phyloP scores from a whole-genome alignment of 805 yeast species.

The Saturnispora saitoi region DNA sequence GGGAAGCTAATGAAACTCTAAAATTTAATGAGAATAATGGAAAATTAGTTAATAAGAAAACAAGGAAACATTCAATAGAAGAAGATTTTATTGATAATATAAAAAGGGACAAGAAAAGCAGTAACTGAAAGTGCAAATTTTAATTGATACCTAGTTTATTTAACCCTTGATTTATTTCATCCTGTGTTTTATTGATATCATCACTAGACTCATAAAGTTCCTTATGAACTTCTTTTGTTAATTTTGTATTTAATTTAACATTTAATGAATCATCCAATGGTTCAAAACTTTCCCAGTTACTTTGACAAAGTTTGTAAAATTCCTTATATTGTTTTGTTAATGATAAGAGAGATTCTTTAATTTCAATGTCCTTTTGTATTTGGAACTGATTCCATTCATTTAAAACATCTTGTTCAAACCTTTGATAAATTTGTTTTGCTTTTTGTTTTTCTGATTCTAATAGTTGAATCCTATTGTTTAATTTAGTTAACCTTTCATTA shows the following conservation, averaged over 20 bases:
- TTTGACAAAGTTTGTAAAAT: conserved; percentile 60
- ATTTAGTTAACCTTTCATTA: conserved; percentile 34
- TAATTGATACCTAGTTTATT: conserved; percentile 9
- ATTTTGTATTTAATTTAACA: conserved; percentile 1
- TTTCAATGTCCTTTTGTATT: conserved; percentile 66
- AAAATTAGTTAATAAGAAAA: conserved; percentile 2
- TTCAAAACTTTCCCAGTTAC: conserved; percentile 43
- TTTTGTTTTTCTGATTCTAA: conserved; percentile 37
- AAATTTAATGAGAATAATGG: conserved; percentile 18
- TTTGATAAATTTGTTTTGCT: conserved; percentile 38
- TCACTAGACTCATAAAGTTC: conserved; percentile 16
- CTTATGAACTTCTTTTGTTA: conserved; percentile 14
- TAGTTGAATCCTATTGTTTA: conserved; percentile 31
- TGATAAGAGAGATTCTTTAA: conserved; percentile 60
- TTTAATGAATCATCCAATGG: conserved; percentile 28
- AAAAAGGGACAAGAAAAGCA: not conserved
- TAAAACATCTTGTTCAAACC: conserved; percentile 38
- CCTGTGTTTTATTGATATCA: conserved; percentile 22
- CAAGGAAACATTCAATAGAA: not conserved
- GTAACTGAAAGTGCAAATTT: not conserved
- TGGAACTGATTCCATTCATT: conserved; percentile 63
- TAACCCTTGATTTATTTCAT: conserved; percentile 16
- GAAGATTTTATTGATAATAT: not conserved
- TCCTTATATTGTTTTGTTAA: conserved; percentile 69
- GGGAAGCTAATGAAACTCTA: conserved; percentile 19